Evolutionary conservation across 2,329 filamentous ascomycete genomes (phyloP).

Genomic region (Huntiella savannae): DNA sequence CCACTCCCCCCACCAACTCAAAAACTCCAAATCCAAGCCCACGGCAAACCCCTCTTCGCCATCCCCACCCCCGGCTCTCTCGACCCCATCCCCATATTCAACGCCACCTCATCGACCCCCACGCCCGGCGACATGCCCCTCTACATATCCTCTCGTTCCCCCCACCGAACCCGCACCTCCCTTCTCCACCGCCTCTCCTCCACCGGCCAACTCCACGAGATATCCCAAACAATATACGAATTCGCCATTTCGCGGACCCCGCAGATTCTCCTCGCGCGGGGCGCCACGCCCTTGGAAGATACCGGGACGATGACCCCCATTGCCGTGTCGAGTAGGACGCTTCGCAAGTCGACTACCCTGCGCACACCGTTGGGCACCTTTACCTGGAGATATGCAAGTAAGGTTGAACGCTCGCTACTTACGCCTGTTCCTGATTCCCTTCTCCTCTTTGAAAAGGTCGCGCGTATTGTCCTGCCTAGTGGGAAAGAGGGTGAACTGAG

Average conservation of each 20-base stretch:
- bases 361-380: conserved; percentile 30
- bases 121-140: conserved; percentile 21
- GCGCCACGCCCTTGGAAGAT: too few relatives aligned
- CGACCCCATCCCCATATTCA: conserved; percentile 25
- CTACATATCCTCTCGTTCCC: conserved; percentile 32
- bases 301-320: background rate
- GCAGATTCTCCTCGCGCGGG: conserved; percentile 17
- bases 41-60: conserved; percentile 25
- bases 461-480: conserved; percentile 16
- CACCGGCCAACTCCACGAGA: conserved; percentile 18
- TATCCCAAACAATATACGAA: conserved; percentile 36
- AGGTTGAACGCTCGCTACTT: conserved; percentile 25
- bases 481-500: conserved; percentile 16
- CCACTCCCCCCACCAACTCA: conserved; percentile 18
- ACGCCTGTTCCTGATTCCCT: conserved; percentile 20
- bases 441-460: conserved; percentile 32
- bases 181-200: conserved; percentile 24
- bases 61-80: conserved; percentile 22
- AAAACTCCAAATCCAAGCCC: conserved; percentile 29
- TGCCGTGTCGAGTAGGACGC: conserved; percentile 15
- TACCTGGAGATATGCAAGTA: conserved; percentile 35
- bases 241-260: conserved; percentile 36
- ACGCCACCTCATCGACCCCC: conserved; percentile 15
- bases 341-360: conserved; percentile 25
- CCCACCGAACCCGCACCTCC: conserved; percentile 27